Evolutionary conservation across 306 rosid genomes (phyloP).

Genomic region (Medicago arabica): DNA sequence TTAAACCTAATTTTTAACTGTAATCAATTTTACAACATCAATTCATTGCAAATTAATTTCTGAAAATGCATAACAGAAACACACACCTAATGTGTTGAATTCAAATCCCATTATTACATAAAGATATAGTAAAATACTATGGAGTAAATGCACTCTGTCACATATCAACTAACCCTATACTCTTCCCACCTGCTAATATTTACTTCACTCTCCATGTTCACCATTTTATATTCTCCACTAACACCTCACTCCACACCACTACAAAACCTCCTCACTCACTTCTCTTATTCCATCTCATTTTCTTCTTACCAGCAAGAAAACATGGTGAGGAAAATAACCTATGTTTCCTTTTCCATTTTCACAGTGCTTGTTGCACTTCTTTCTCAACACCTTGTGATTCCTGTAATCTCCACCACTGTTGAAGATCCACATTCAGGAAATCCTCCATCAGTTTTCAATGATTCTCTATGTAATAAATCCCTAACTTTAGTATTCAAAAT

Average conservation of each 20-base stretch:
- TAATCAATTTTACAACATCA: no score
- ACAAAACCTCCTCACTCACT: constrained; percentile 32
- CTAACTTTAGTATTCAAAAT: constrained; percentile 5
- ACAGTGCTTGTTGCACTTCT: constrained; percentile 57
- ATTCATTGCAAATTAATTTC: no score
- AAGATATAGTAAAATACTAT: background rate
- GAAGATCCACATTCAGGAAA: constrained; percentile 68
- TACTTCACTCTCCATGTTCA: constrained; percentile 49
- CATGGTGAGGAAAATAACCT: constrained; percentile 51
- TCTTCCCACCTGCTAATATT: constrained; percentile 76
- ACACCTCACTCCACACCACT: constrained; percentile 41
- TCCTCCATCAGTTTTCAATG: constrained; percentile 61
- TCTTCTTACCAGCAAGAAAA: constrained; percentile 34
- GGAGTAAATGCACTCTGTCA: constrained; percentile 79
- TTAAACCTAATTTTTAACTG: no score
- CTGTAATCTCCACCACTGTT: constrained; percentile 56
- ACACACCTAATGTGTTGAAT: background rate
- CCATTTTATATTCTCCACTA: constrained; percentile 55
- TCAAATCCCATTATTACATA: background rate
- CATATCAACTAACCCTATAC: constrained; percentile 73
- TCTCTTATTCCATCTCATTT: background rate
- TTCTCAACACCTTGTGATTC: constrained; percentile 62
- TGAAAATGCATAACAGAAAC: no score
- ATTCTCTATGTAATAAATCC: constrained; percentile 41
- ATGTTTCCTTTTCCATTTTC: constrained; percentile 53